phyloP scores from a whole-genome alignment of 768 basidiomycete genomes.

The Tulasnella sp. region DNA sequence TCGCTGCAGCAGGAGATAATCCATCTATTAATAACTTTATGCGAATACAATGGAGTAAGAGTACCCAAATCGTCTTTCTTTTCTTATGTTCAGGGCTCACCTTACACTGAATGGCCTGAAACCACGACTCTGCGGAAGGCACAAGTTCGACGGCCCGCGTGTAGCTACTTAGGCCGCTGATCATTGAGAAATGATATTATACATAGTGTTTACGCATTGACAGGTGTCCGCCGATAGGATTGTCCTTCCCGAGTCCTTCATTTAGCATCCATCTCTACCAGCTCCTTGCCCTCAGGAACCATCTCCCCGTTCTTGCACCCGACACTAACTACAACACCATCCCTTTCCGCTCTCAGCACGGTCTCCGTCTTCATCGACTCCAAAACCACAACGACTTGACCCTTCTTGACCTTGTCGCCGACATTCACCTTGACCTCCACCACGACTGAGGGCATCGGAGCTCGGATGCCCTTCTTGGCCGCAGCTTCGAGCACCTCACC shows the following conservation, averaged over 20 bases:
- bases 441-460: constrained; percentile 89
- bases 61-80: no score
- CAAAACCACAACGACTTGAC: constrained; percentile 69
- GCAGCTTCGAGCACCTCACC: constrained; percentile 39
- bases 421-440: constrained; percentile 73
- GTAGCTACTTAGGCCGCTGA: no score
- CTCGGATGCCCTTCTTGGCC: constrained; percentile 46
- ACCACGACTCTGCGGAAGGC: no score
- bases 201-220: no score
- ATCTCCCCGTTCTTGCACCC: constrained; percentile 79
- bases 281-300: constrained; percentile 76
- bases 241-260: background rate
- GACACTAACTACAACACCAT: constrained; percentile 60
- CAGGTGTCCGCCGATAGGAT: background rate
- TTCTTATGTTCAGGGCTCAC: no score
- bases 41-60: no score
- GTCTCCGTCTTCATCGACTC: constrained; percentile 99
- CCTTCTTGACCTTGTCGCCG: constrained; percentile 70
- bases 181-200: no score
- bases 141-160: no score
- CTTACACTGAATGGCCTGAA: no score
- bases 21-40: no score
- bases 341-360: constrained; percentile 56
- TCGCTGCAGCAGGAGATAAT: no score
- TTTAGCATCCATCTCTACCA: constrained; percentile 31